A percentile compares a stretch with the other conserved stretches of the same genome.
Conservation (phyloP, 2,329 filamentous ascomycete species). For the Ophiosphaerella korrae region DNA sequence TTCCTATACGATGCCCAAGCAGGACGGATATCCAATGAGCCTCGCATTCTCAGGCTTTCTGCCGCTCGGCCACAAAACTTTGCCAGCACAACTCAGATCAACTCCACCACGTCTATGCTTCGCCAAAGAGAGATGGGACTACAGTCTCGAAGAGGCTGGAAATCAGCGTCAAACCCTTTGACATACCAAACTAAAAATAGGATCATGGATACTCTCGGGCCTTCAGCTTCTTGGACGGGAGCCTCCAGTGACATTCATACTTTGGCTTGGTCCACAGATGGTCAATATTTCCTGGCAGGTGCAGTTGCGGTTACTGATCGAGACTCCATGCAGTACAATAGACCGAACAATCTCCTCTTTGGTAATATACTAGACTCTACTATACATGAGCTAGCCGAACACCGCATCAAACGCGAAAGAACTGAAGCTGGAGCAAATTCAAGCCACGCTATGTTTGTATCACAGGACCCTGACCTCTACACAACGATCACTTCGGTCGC, state of each 20-base stretch:
- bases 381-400: constrained; percentile 60
- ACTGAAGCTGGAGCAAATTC: constrained; percentile 50
- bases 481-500: constrained; percentile 61
- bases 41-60: constrained; percentile 35
- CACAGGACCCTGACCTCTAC: constrained; percentile 60
- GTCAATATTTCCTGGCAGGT: constrained; percentile 61
- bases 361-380: constrained; percentile 52
- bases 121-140: constrained; percentile 42
- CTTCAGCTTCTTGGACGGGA: constrained; percentile 58
- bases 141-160: constrained; percentile 35
- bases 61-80: constrained; percentile 19
- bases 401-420: constrained; percentile 52
- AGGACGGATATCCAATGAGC: constrained; percentile 24
- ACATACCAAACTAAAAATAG: constrained; percentile 36
- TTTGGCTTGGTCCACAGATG: constrained; percentile 62
- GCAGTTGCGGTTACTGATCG: constrained; percentile 61
- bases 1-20: constrained; percentile 38
- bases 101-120: constrained; percentile 26
- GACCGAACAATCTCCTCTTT: constrained; percentile 61
- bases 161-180: constrained; percentile 23
- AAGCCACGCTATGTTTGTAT: constrained; percentile 52
- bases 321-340: constrained; percentile 65
- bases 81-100: constrained; percentile 18
- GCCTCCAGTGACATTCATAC: constrained; percentile 64
- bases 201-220: constrained; percentile 49